These are phyloP conservation scores for Aspergillus sp. DNA, from an alignment of 2,329 filamentous ascomycete species.

Conservation along the genomic window DNA sequence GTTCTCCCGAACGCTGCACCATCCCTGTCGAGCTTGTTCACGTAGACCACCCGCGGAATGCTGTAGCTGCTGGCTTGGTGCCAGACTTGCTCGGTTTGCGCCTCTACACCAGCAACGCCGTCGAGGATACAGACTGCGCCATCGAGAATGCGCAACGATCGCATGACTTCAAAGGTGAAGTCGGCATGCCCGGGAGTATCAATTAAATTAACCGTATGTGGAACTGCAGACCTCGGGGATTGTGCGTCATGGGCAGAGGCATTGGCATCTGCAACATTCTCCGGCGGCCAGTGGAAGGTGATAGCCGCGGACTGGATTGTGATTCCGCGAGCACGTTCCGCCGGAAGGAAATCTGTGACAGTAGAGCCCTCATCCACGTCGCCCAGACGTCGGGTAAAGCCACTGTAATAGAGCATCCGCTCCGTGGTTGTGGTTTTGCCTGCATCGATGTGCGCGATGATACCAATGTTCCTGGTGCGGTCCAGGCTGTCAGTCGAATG, in stretches of 20 bases:
- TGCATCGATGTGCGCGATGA: conserved; percentile 98
- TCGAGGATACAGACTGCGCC: conserved; percentile 92
- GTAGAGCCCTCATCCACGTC: conserved; percentile 97
- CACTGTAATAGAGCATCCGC: conserved; percentile 97
- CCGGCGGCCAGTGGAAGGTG: conserved; percentile 85
- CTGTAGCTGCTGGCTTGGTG: conserved; percentile 78
- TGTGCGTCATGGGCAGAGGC: conserved; percentile 17
- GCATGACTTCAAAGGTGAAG: conserved; percentile 93
- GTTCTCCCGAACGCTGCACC: conserved; percentile 80
- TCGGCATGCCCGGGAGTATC: conserved; percentile 97
- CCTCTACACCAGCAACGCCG: conserved; percentile 89
- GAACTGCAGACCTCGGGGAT: conserved; percentile 49
- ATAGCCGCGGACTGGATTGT: conserved; percentile 98
- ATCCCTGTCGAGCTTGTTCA: conserved; percentile 83
- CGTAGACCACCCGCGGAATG: conserved; percentile 77
- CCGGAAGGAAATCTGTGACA: conserved; percentile 92
- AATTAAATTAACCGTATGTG: conserved; percentile 82
- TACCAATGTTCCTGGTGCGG: conserved; percentile 89
- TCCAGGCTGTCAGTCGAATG: conserved; percentile 42
- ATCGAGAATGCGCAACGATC: conserved; percentile 83
- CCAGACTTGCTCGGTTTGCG: conserved; percentile 97
- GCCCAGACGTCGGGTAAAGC: conserved; percentile 81
- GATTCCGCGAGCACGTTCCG: conserved; percentile 88
- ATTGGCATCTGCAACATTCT: conserved; percentile 15
- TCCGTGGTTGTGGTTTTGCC: conserved; percentile 98